Evolutionary conservation across 2,329 filamentous ascomycete species (phyloP).

Genomic region (Penicillium paneum): DNA sequence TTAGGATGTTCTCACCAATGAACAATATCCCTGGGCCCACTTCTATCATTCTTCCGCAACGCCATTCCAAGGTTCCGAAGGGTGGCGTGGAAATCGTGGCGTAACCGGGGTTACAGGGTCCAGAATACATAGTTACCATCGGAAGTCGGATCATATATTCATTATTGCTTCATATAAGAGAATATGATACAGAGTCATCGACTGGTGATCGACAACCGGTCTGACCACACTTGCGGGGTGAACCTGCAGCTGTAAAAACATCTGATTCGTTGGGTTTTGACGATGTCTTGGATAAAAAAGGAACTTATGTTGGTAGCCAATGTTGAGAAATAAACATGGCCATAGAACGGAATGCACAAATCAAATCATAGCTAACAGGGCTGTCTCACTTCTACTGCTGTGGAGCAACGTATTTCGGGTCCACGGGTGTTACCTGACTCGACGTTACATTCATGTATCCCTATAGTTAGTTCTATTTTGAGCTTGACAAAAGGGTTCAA

Average conservation of each 20-base stretch:
- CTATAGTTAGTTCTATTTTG: slow-evolving; percentile 1
- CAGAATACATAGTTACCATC: not conserved
- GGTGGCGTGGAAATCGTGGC: not conserved
- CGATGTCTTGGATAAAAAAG: slow-evolving; percentile 1
- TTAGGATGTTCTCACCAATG: not conserved
- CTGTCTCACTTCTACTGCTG: not conserved
- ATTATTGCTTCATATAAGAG: not conserved
- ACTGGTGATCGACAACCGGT: not conserved
- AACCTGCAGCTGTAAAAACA: not conserved
- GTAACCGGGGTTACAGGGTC: not conserved
- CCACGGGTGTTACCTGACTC: not conserved
- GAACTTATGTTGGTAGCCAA: not conserved
- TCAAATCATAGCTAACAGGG: slow-evolving; percentile 1
- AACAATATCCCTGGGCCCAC: not conserved
- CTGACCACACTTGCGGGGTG: slow-evolving; percentile 3
- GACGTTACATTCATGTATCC: not conserved
- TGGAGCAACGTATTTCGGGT: not conserved
- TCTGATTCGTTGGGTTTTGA: slow-evolving; percentile 5
- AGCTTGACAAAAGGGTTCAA: not conserved
- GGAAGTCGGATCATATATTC: not conserved
- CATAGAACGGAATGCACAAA: not conserved
- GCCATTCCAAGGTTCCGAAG: not conserved
- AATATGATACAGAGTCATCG: not conserved
- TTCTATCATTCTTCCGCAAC: not conserved
- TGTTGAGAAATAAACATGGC: not conserved